Base-by-base conservation (phyloP, 2,329 filamentous ascomycete species). In the Teratosphaeria nubilosa region DNA sequence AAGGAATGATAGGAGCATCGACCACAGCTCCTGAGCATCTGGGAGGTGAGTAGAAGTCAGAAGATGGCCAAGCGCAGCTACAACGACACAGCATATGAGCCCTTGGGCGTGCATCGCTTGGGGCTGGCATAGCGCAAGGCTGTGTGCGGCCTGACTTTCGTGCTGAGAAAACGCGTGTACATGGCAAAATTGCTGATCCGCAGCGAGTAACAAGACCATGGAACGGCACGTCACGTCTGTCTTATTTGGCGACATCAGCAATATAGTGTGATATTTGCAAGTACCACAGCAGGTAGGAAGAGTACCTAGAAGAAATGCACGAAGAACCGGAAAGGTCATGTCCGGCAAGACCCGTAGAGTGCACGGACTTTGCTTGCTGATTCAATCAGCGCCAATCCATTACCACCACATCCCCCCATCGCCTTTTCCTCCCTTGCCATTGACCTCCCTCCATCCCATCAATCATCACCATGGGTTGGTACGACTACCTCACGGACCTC, bases 401-500 rank as follows among this genome's bases (percentile, higher is more conserved):
- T 48, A 57, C 27, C 51, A 53, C 14, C 51, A 58, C 56, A n/a
- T 25, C 51, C 34, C 16, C 53, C 25, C 56, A 56, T 51, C 45
- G 53, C 52, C 53, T 27, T 48, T 55, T 34, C 1, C 31, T 54
- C 45, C 52, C 41, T 53, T 48, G 34, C 48, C 48, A 57, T 57
- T 53, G 56, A 54, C 25, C 20, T 54, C 27, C 24, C n/a, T 30
- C 34, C 22, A 54, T 22, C 60, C 62, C 62, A 64, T 63, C 64
- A 59, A 60, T 59, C 41, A 48, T 60, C 66, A 62, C 58, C 68
- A 86, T 86, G 83, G 82, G 82, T 74, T 76, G 86, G 76, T 77
- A 81, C 73, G 82, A 85, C 72, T 81, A 84, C 75, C 79, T 86
- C 76, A 77, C 79, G 74, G 82, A 84, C 73, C 75, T 80, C 78